phyloP scores from a whole-genome alignment of 441 rosid species.

The Cnidoscolus chayamansa region DNA sequence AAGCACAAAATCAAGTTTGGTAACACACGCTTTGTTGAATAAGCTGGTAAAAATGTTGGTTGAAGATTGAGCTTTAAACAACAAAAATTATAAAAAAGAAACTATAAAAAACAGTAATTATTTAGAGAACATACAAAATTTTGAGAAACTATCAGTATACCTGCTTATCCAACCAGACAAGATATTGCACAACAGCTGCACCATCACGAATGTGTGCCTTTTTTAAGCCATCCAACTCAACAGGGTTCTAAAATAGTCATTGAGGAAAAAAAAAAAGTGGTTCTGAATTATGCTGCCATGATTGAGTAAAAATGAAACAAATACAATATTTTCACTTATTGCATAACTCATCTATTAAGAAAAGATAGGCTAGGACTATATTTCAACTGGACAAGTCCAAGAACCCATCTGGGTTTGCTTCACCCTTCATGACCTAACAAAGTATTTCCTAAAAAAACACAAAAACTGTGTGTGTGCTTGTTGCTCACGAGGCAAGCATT shows the following conservation, averaged over 20 bases:
- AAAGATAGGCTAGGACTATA: neutral
- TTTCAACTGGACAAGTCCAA: neutral
- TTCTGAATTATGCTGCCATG: neutral
- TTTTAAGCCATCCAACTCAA: conserved; percentile 85
- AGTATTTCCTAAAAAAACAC: too few species aligned
- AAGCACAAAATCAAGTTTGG: conserved; percentile 21
- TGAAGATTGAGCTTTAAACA: neutral
- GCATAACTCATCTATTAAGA: neutral
- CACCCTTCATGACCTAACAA: neutral
- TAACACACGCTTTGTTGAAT: conserved; percentile 12
- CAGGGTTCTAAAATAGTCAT: conserved; percentile 55
- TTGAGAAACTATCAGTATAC: conserved; percentile 33
- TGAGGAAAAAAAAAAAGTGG: neutral
- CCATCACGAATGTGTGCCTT: conserved; percentile 97
- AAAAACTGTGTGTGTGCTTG: neutral
- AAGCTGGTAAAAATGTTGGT: conserved; percentile 8
- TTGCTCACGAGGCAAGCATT: neutral
- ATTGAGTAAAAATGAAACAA: neutral
- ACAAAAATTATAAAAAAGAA: neutral
- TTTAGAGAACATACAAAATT: conserved; percentile 6
- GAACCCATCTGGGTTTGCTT: neutral
- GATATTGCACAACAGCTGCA: conserved; percentile 97
- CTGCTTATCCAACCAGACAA: conserved; percentile 93
- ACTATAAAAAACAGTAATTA: neutral
- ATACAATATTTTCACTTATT: neutral